A percentile compares a stretch with the other conserved stretches of the same genome.
Evolutionary conservation across 2,329 filamentous ascomycete species (phyloP).

Genomic region (Fusarium liriodendri): DNA sequence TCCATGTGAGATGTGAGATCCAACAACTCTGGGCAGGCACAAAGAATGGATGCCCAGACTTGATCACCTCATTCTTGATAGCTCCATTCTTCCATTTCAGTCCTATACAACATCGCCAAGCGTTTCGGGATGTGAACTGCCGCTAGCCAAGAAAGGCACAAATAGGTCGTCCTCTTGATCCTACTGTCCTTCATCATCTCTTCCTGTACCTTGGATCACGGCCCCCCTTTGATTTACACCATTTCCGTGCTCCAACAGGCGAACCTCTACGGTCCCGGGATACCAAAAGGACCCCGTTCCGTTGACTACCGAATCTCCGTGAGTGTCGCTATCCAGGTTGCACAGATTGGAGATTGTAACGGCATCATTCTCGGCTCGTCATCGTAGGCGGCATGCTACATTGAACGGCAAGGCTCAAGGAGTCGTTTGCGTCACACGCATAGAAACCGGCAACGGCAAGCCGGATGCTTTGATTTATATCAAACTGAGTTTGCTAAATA

Average conservation of each 20-base stretch:
- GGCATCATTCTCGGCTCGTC: slow-evolving; percentile 25
- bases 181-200: not conserved
- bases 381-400: slow-evolving; percentile 20
- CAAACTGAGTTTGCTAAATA: slow-evolving; percentile 18
- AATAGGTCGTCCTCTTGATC: not conserved
- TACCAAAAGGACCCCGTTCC: not conserved
- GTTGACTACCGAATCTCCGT: slow-evolving; percentile 29
- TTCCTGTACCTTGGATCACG: not conserved
- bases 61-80: not conserved
- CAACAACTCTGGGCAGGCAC: not conserved
- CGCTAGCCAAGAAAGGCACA: slow-evolving; percentile 4
- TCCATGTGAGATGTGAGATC: not conserved
- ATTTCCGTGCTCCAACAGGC: slow-evolving; percentile 7
- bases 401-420: slow-evolving; percentile 14
- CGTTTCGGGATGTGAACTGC: not conserved
- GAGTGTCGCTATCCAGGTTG: slow-evolving; percentile 23
- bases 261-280: not conserved
- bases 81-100: not conserved
- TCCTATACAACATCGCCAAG: not conserved
- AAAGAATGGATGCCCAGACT: not conserved
- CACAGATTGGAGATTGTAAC: slow-evolving; percentile 25
- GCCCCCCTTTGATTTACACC: not conserved
- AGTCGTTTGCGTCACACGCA: slow-evolving; percentile 34
- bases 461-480: slow-evolving; percentile 11
- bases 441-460: slow-evolving; percentile 22